These are phyloP conservation scores for Pichia nanzhaoensis DNA, from an alignment of 805 yeast genomes.

Conservation along the genomic window DNA sequence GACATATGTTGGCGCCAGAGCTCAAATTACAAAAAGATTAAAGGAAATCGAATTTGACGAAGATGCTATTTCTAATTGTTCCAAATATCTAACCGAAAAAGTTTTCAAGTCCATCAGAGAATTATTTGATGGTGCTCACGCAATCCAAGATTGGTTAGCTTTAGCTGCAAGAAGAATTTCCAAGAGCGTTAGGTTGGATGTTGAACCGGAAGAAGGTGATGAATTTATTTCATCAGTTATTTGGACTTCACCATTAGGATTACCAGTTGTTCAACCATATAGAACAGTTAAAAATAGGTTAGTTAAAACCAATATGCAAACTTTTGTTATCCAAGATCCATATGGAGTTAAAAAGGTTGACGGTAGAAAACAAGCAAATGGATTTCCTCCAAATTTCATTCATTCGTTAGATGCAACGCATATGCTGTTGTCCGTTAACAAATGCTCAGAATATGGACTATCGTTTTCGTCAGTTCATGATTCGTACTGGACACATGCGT, in stretches of 20 bases:
- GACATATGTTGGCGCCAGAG: slow-evolving; percentile 86
- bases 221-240: slow-evolving; percentile 80
- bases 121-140: slow-evolving; percentile 85
- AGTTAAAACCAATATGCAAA: slow-evolving; percentile 78
- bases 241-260: slow-evolving; percentile 95
- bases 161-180: slow-evolving; percentile 76
- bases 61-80: slow-evolving; percentile 30
- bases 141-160: slow-evolving; percentile 94
- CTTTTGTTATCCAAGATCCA: slow-evolving; percentile 86
- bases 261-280: slow-evolving; percentile 97
- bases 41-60: slow-evolving; percentile 45
- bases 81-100: slow-evolving; percentile 64
- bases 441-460: slow-evolving; percentile 58
- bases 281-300: slow-evolving; percentile 59
- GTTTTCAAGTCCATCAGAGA: slow-evolving; percentile 82
- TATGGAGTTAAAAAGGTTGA: slow-evolving; percentile 75
- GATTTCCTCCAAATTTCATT: slow-evolving; percentile 92
- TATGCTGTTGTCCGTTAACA: slow-evolving; percentile 83
- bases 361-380: slow-evolving; percentile 82
- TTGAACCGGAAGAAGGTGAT: slow-evolving; percentile 47
- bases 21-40: slow-evolving; percentile 77
- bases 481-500: slow-evolving; percentile 97
- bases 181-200: slow-evolving; percentile 65
- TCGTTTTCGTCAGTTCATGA: slow-evolving; percentile 95
- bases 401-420: slow-evolving; percentile 97